Evolutionary conservation across 2,329 filamentous ascomycete species (phyloP).

Genomic region (Verticillium albo-atrum): DNA sequence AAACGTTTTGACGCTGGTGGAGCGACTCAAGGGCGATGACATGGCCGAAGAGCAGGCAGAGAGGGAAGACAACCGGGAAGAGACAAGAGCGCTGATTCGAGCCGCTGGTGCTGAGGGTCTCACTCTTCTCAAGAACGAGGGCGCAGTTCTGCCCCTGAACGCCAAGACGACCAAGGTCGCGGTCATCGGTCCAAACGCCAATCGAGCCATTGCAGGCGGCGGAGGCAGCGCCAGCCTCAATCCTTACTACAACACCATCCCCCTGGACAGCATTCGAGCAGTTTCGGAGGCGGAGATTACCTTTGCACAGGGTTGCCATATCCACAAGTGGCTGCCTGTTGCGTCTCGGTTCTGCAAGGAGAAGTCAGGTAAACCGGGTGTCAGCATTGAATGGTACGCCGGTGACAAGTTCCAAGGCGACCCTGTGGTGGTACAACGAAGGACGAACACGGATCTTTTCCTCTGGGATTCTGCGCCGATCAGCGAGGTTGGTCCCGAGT

Average conservation of each 20-base stretch:
- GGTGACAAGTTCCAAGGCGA: constrained; percentile 59
- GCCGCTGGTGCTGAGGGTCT: constrained; percentile 58
- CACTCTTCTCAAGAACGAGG: constrained; percentile 61
- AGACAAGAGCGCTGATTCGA: constrained; percentile 56
- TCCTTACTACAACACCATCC: constrained; percentile 63
- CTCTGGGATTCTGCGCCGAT: constrained; percentile 66
- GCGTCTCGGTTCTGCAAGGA: constrained; percentile 56
- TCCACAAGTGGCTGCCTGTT: constrained; percentile 61
- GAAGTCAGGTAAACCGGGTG: constrained; percentile 52
- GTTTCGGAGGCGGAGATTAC: constrained; percentile 50
- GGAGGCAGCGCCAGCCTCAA: constrained; percentile 65
- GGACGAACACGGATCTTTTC: constrained; percentile 63
- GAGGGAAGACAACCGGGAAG: constrained; percentile 49
- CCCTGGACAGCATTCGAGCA: constrained; percentile 56
- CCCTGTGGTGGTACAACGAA: constrained; percentile 52
- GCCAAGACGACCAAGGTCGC: constrained; percentile 53
- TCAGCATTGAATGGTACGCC: constrained; percentile 60
- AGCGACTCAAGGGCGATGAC: constrained; percentile 57
- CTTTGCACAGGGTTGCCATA: constrained; percentile 60
- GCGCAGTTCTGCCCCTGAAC: constrained; percentile 53
- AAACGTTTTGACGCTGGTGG: constrained; percentile 55
- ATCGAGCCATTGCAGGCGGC: constrained; percentile 62
- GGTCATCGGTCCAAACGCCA: constrained; percentile 64
- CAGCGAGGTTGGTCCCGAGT: constrained; percentile 54
- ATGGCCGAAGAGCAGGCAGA: constrained; percentile 54